Evolutionary conservation across 2,329 filamentous ascomycete species (phyloP), one percentile per base, ranked within the genome.

Genomic region (Fusarium lateritium): DNA sequence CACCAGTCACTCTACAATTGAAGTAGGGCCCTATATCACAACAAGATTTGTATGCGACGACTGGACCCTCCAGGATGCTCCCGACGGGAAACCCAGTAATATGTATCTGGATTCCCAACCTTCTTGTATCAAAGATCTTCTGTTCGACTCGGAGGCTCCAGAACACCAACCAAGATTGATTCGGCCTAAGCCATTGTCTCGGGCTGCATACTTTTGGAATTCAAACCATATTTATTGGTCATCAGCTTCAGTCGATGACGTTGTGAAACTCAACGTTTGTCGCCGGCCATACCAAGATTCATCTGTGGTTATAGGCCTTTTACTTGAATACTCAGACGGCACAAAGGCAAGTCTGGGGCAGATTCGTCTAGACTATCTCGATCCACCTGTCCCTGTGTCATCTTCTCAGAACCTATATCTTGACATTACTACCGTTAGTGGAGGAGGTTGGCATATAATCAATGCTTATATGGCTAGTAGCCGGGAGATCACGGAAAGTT

Each of bases 51-150:
- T 8, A 14, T n/a, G 21, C n/a, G 36, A 19, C 11, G 6, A 5
- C 19, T 56, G 54, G 54, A 9, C 33, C n/a, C 54, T 56, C 8
- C 36, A 50, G 5, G 38, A 56, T 42, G 9, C 24, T n/a, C 31
- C 44, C 1, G 13, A 21, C 1, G 44, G 44, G 17, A 21, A 33
- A 38, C 54, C 54, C 7, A 28, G 44, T 6, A 13, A 56, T 38
- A 43, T 50, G 5, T 56, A 43, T 38, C 36, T 56, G 28, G 44
- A 56, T n/a, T 21, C 15, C 6, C 26, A 49, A 8, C 26, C 54
- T 17, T 28, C 26, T 21, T 26, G n/a, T 21, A 43, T 34, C 4
- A 15, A 24, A 0, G 8, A 14, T 5, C 19, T 56, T 19, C 15
- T 15, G 2, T 49, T 56, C 3, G 53, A 56, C 26, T 34, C 26